These are phyloP conservation scores for Fusarium pseudocircinatum DNA, from an alignment of 2,329 filamentous ascomycete genomes.

Conservation along the genomic window DNA sequence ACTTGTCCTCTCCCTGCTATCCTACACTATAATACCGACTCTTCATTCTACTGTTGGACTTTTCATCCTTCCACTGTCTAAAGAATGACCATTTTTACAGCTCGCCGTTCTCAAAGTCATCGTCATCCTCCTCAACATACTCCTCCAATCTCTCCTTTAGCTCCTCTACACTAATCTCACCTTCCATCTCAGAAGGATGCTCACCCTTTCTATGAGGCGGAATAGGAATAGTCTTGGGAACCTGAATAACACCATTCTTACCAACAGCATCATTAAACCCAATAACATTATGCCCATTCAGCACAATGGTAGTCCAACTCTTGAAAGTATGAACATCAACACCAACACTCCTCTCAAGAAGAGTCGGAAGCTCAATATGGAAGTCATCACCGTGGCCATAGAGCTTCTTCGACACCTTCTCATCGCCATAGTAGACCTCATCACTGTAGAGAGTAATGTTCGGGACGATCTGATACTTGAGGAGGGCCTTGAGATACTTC, in stretches of 20 bases:
- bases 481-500: constrained; percentile 79
- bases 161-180: constrained; percentile 44
- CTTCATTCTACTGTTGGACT: fast-evolving
- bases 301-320: constrained; percentile 74
- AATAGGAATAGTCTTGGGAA: constrained; percentile 76
- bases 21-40: not conserved
- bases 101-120: constrained; percentile 18
- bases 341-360: constrained; percentile 72
- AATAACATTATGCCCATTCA: constrained; percentile 78
- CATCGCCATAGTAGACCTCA: constrained; percentile 69
- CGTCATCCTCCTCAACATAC: constrained; percentile 34
- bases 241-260: constrained; percentile 84
- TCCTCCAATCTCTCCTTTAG: constrained; percentile 44
- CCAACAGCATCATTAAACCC: constrained; percentile 75
- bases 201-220: constrained; percentile 67
- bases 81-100: not conserved
- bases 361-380: constrained; percentile 76
- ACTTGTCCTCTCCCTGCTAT: fast-evolving
- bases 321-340: constrained; percentile 77
- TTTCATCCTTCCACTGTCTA: not conserved
- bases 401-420: constrained; percentile 42
- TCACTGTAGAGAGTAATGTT: constrained; percentile 86
- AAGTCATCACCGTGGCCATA: constrained; percentile 45
- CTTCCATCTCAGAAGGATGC: constrained; percentile 6
- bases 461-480: constrained; percentile 81